phyloP scores from a whole-genome alignment of 805 yeast genomes.

The Candida ficus region DNA sequence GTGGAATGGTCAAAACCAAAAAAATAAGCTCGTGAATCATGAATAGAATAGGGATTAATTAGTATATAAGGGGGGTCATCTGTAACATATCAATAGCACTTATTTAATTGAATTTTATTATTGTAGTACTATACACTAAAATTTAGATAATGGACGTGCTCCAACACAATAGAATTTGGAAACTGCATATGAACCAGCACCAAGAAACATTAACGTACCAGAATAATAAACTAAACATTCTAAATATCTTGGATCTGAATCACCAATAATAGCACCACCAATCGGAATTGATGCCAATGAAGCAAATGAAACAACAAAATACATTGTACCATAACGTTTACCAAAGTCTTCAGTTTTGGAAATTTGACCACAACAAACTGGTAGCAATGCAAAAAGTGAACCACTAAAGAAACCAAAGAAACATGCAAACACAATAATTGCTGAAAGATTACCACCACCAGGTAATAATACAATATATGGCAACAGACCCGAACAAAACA shows the following conservation, averaged over 20 bases:
- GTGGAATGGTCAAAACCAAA: conserved; percentile 51
- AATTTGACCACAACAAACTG: conserved; percentile 55
- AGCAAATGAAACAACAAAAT: conserved; percentile 51
- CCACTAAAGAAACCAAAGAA: conserved; percentile 51
- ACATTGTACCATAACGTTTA: conserved; percentile 50
- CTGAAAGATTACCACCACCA: conserved; percentile 28
- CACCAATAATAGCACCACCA: conserved; percentile 44
- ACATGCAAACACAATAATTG: conserved; percentile 38
- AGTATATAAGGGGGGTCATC: too few species aligned
- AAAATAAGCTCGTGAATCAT: too few species aligned
- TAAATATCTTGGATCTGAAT: conserved; percentile 31
- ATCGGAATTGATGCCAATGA: conserved; percentile 45
- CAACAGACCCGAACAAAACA: conserved; percentile 25
- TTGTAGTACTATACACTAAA: too few species aligned
- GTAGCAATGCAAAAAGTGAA: conserved; percentile 48
- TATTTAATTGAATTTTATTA: too few species aligned
- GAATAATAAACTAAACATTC: conserved; percentile 30
- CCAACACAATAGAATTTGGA: too few species aligned
- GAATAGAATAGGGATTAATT: too few species aligned
- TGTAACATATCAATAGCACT: background rate
- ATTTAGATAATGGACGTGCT: too few species aligned
- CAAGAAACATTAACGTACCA: conserved; percentile 31
- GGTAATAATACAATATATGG: conserved; percentile 35
- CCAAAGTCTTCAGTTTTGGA: conserved; percentile 50
- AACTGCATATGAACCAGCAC: too few species aligned